phyloP scores from a whole-genome alignment of 2,329 filamentous ascomycete genomes.

The Neonectria faginata region DNA sequence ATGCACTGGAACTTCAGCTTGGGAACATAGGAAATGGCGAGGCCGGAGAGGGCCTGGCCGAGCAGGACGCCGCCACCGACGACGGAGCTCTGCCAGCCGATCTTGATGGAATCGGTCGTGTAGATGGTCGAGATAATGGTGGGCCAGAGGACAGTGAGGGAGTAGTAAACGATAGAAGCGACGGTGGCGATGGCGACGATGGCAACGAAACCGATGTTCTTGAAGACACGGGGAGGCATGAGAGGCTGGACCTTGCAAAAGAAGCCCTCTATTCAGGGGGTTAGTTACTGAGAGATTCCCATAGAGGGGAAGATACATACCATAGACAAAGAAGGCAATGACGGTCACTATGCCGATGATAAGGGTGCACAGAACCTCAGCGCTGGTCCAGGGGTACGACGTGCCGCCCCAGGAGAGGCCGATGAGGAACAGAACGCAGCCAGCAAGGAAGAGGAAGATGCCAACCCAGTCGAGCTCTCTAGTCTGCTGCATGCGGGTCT shows the following conservation, averaged over 20 bases:
- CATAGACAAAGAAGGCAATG: slow-evolving; percentile 53
- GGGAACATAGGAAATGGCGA: slow-evolving; percentile 52
- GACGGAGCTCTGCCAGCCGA: slow-evolving; percentile 57
- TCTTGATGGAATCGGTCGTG: slow-evolving; percentile 51
- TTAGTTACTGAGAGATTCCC: slow-evolving; percentile 9
- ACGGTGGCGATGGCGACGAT: slow-evolving; percentile 54
- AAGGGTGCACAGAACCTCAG: slow-evolving; percentile 51
- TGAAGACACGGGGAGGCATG: slow-evolving; percentile 58
- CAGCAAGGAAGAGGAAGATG: slow-evolving; percentile 55
- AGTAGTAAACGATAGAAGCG: slow-evolving; percentile 60
- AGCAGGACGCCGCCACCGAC: slow-evolving; percentile 56
- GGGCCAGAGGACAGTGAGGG: slow-evolving; percentile 58
- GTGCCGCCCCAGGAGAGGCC: slow-evolving; percentile 58
- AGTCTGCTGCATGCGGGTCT: slow-evolving; percentile 52
- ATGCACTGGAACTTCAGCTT: slow-evolving; percentile 52
- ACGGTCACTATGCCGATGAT: slow-evolving; percentile 53
- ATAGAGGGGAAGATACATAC: slow-evolving; percentile 27
- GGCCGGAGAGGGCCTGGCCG: slow-evolving; percentile 53
- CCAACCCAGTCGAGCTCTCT: slow-evolving; percentile 60
- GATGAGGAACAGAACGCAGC: slow-evolving; percentile 56
- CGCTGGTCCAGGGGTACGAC: slow-evolving; percentile 57
- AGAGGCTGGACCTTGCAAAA: slow-evolving; percentile 53
- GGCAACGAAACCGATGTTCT: slow-evolving; percentile 53
- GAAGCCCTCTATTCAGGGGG: slow-evolving; percentile 48
- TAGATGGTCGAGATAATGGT: slow-evolving; percentile 57